A percentile compares a stretch with the other conserved stretches of the same genome.
phyloP scores from a whole-genome alignment of 495 filamentous ascomycete genomes.

The Diplogelasinospora grovesii region DNA sequence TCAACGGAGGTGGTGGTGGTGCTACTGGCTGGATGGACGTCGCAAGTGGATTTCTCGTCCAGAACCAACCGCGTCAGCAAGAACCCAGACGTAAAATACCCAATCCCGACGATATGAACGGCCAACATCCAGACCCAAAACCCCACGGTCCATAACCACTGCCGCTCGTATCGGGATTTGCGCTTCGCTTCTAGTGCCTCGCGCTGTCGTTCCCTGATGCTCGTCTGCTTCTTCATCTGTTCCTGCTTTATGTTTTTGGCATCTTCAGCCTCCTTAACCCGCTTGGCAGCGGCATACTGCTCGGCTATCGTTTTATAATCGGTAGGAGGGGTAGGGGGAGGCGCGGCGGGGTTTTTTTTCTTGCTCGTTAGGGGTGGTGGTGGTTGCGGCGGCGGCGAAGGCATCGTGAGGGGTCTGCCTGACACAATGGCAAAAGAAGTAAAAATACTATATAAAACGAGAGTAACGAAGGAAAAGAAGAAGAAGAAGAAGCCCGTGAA shows the following conservation, averaged over 20 bases:
- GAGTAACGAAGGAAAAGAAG: too few relatives aligned
- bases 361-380: too few relatives aligned
- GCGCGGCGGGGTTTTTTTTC: too few relatives aligned
- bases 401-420: too few relatives aligned
- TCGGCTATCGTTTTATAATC: conserved; percentile 39
- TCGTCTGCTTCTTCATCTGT: conserved; percentile 9
- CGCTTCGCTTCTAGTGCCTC: conserved; percentile 34
- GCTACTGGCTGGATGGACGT: conserved; percentile 55
- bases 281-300: conserved; percentile 43
- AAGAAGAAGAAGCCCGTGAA: too few relatives aligned
- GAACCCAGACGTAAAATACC: conserved; percentile 94
- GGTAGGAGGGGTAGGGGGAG: too few relatives aligned
- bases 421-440: too few relatives aligned
- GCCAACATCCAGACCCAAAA: conserved; percentile 52
- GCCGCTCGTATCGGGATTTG: conserved; percentile 33
- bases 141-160: conserved; percentile 42
- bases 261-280: conserved; percentile 31
- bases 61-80: conserved; percentile 88
- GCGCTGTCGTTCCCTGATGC: conserved; percentile 26
- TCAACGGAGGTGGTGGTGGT: conserved; percentile 17
- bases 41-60: conserved; percentile 79
- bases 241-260: conserved; percentile 4
- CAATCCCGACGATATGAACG: conserved; percentile 75
- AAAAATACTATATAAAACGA: too few relatives aligned
- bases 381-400: too few relatives aligned